These are phyloP conservation scores for Melastoma malabathricum DNA, from an alignment of 345 rosid genomes.

Conservation along the genomic window DNA sequence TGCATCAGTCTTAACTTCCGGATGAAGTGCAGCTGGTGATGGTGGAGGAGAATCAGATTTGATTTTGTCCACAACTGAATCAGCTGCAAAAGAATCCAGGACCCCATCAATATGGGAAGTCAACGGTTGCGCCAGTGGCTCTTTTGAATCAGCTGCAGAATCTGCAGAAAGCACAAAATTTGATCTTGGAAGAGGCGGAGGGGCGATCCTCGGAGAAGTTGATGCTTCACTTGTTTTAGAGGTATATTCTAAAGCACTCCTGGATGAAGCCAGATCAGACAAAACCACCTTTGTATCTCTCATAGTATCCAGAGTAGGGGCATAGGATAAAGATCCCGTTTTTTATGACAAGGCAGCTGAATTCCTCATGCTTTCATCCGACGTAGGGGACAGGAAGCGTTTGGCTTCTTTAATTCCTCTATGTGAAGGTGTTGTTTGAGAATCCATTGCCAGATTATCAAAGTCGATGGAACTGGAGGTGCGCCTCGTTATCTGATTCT, in stretches of 20 bases:
- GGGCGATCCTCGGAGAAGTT: conserved; percentile 21
- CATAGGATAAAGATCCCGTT: too few relatives aligned
- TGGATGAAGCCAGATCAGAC: too few relatives aligned
- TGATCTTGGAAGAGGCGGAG: conserved; percentile 14
- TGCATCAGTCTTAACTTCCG: neutral
- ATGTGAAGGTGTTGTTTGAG: conserved; percentile 15
- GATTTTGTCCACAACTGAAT: neutral
- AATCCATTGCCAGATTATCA: conserved; percentile 12
- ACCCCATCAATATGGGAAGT: neutral
- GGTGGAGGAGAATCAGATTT: too few relatives aligned
- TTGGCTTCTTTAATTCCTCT: conserved; percentile 7
- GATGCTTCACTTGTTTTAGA: conserved; percentile 12
- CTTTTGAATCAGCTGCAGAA: too few relatives aligned
- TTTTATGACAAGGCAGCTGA: too few relatives aligned
- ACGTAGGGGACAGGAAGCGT: conserved; percentile 2
- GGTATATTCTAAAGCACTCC: conserved; percentile 9
- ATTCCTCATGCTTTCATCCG: too few relatives aligned
- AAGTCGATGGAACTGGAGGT: conserved; percentile 19
- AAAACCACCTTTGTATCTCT: too few relatives aligned
- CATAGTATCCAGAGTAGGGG: too few relatives aligned
- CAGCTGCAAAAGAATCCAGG: neutral
- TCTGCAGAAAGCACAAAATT: conserved; percentile 16
- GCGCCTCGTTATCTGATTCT: conserved; percentile 4
- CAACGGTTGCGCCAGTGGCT: too few relatives aligned
- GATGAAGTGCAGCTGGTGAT: too few relatives aligned